These are phyloP conservation scores for Phytophthora uliginosa DNA, from an alignment of 352 stramenopile species.

Conservation along the genomic window DNA sequence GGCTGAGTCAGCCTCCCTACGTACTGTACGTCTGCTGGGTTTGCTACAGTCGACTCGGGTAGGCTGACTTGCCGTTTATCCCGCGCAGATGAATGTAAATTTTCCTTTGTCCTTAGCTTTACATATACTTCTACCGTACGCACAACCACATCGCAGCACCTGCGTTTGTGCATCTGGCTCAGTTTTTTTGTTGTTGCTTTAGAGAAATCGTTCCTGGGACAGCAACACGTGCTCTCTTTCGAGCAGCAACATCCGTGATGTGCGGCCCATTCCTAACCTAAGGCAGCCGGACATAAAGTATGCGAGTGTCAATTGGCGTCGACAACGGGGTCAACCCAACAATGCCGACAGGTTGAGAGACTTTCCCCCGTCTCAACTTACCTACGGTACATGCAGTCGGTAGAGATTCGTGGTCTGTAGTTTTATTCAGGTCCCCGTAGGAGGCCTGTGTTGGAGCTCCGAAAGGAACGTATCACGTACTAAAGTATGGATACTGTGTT, in stretches of 20 bases:
- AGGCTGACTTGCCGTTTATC: neutral
- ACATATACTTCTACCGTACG: no score
- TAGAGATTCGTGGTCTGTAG: neutral
- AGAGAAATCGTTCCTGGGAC: neutral
- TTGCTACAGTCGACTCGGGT: neutral
- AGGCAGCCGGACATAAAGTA: neutral
- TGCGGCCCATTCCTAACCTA: neutral
- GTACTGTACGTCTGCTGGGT: neutral
- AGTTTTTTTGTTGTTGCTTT: neutral
- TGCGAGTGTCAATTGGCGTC: neutral
- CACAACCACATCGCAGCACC: no score
- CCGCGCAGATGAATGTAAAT: neutral
- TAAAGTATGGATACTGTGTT: no score
- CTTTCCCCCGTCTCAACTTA: neutral
- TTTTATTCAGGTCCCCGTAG: neutral
- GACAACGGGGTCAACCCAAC: neutral
- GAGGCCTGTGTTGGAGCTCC: no score
- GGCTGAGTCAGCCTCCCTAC: no score
- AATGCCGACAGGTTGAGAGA: neutral
- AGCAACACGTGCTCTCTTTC: neutral
- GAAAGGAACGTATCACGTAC: no score
- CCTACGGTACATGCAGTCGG: no score
- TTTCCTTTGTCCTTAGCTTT: neutral
- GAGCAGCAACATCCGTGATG: neutral
- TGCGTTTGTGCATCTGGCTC: neutral